Percentiles rank a stretch among this genome's conserved stretches.
Evolutionary conservation across 257 asterid species (phyloP).

Genomic region (Solanum arcanum): DNA sequence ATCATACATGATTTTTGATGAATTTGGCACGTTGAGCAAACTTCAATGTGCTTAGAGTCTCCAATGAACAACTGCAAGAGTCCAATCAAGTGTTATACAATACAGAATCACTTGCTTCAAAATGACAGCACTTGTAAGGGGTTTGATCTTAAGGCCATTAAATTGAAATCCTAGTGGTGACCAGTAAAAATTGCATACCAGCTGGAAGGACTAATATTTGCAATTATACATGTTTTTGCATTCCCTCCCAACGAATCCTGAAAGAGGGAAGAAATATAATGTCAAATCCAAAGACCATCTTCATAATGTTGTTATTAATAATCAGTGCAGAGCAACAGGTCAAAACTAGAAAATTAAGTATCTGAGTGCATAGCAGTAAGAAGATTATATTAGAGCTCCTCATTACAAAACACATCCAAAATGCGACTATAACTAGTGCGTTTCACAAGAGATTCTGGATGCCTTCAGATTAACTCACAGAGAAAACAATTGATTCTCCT

Average conservation of each 20-base stretch:
- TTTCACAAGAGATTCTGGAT: not conserved
- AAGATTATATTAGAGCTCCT: not conserved
- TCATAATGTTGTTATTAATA: not conserved
- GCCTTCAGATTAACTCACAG: not conserved
- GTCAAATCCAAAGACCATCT: not conserved
- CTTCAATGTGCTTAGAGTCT: conserved; percentile 83
- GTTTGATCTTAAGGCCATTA: not conserved
- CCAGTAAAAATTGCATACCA: conserved; percentile 15
- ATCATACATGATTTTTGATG: conserved; percentile 64
- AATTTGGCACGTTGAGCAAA: conserved; percentile 88
- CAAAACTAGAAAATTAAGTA: not conserved
- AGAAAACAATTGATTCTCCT: not conserved
- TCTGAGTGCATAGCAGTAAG: not conserved
- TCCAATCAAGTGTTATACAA: not conserved
- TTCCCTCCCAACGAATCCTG: conserved; percentile 98
- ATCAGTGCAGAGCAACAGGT: not conserved
- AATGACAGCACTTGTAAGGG: not conserved
- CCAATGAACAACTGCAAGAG: conserved; percentile 61
- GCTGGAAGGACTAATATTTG: conserved; percentile 86
- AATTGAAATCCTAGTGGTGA: not conserved
- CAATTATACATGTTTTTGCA: conserved; percentile 90
- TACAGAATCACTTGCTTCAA: not conserved
- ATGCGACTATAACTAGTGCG: not conserved
- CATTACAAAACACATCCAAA: not conserved
- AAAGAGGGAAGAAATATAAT: not conserved